A percentile compares a stretch with the other conserved stretches of the same genome.
Evolutionary conservation across 805 yeast genomes (phyloP).

Genomic region (Hanseniaspora thailandica): DNA sequence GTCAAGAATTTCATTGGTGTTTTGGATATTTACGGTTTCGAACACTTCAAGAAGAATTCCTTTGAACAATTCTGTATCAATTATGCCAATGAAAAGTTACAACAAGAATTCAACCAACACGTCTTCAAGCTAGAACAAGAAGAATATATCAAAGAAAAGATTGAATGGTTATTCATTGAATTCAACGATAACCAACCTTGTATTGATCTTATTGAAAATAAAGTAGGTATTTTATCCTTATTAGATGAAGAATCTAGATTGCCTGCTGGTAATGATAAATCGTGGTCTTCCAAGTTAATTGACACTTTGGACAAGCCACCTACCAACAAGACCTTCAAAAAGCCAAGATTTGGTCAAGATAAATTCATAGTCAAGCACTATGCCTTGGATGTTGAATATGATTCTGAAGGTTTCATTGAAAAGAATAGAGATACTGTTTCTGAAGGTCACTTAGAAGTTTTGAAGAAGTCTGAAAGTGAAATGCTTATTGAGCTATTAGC

Average conservation of each 20-base stretch:
- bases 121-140: conserved; percentile 95
- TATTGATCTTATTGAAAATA: conserved; percentile 79
- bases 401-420: conserved; percentile 88
- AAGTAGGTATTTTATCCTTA: conserved; percentile 73
- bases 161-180: conserved; percentile 93
- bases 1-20: conserved; percentile 81
- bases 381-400: conserved; percentile 87
- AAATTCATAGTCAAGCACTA: conserved; percentile 86
- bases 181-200: conserved; percentile 96
- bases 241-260: conserved; percentile 91
- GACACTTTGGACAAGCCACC: conserved; percentile 73
- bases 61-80: conserved; percentile 96
- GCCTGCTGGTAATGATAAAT: conserved; percentile 85
- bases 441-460: conserved; percentile 83
- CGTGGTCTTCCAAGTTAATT: conserved; percentile 84
- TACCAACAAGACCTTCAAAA: conserved; percentile 64
- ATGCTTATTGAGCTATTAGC: conserved; percentile 54
- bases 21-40: conserved; percentile 93
- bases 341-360: conserved; percentile 87
- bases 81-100: conserved; percentile 91
- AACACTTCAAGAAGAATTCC: conserved; percentile 85
- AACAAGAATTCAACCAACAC: conserved; percentile 94
- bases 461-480: conserved; percentile 55
- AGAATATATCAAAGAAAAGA: conserved; percentile 81
- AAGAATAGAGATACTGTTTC: conserved; percentile 96